Conservation (phyloP, 2,329 filamentous ascomycete species). For the Lecanicillium sp. region DNA sequence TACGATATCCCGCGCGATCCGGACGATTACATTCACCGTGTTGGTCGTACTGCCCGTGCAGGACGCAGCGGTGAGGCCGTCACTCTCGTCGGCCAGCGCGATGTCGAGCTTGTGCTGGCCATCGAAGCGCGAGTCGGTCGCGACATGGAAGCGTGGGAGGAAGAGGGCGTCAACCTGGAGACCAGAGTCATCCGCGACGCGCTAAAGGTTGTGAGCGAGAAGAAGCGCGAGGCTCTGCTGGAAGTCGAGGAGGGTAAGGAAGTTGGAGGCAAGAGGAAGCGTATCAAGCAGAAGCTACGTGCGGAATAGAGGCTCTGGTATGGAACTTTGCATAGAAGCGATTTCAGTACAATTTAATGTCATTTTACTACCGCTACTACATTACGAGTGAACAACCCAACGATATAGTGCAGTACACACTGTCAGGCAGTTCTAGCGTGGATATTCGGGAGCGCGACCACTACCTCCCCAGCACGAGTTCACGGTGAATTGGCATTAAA, state of each 20-base stretch:
- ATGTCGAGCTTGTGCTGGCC: constrained; percentile 82
- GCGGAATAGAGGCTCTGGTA: constrained; percentile 15
- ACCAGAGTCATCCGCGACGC: constrained; percentile 76
- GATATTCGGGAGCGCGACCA: too few species aligned
- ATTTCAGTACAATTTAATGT: background rate
- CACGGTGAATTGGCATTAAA: too few species aligned
- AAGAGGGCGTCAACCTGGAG: constrained; percentile 93
- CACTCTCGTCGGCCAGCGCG: constrained; percentile 85
- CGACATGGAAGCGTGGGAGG: constrained; percentile 75
- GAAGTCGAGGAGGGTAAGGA: constrained; percentile 90
- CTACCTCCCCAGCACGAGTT: too few species aligned
- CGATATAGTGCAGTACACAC: too few species aligned
- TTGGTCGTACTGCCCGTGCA: constrained; percentile 90
- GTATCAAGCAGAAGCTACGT: constrained; percentile 50
- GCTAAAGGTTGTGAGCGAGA: constrained; percentile 86
- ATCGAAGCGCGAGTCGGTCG: constrained; percentile 79
- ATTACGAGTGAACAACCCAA: too few species aligned
- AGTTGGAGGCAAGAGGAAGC: constrained; percentile 75
- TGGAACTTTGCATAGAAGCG: background rate
- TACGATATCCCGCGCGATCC: constrained; percentile 95
- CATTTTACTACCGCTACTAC: background rate
- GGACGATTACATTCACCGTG: constrained; percentile 94
- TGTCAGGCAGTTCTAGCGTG: too few species aligned
- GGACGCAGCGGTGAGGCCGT: constrained; percentile 76
- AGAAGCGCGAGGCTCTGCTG: constrained; percentile 84